Percentiles rank a stretch among this genome's conserved stretches.
Conservation (phyloP, 1,139 yeast genomes). For the Geotrichum reessii region DNA sequence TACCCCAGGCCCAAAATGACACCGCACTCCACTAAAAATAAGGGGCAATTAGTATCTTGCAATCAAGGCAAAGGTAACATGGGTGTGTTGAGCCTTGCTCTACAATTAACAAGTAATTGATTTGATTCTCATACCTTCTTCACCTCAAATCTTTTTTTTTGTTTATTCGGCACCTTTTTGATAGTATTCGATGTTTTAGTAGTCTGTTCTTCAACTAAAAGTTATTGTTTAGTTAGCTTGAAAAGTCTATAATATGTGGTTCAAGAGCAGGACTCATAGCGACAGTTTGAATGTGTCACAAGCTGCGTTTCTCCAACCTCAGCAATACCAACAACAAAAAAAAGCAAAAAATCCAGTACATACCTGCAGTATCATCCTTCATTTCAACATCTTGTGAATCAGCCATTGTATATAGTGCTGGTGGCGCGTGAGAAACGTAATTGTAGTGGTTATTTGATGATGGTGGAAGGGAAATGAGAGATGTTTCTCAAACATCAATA, state of each 20-base stretch:
- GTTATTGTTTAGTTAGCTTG: not conserved
- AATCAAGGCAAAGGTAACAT: not conserved
- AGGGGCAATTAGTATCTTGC: not conserved
- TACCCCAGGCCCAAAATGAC: conserved; percentile 99
- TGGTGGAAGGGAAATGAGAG: not conserved
- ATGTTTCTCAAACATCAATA: not conserved
- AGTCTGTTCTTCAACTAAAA: conserved; percentile 3
- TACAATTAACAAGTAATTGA: not conserved
- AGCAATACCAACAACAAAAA: too few species aligned
- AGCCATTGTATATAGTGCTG: conserved; percentile 7
- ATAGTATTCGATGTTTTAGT: conserved; percentile 11
- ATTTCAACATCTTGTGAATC: conserved; percentile 17
- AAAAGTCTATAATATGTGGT: not conserved
- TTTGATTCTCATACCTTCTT: conserved; percentile 42
- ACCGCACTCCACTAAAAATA: conserved; percentile 86
- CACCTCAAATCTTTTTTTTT: conserved; percentile 58
- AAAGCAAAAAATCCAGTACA: conserved; percentile 17
- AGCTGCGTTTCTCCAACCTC: not conserved
- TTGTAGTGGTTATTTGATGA: not conserved
- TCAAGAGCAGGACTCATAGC: not conserved
- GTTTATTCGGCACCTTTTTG: conserved; percentile 21
- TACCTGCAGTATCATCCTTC: conserved; percentile 23
- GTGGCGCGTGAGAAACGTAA: not conserved
- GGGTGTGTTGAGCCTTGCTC: not conserved
- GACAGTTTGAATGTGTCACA: not conserved